Evolutionary conservation across 306 rosid species (phyloP), one percentile per base, ranked within the genome.

Genomic region (Hippophae gyantsensis): DNA sequence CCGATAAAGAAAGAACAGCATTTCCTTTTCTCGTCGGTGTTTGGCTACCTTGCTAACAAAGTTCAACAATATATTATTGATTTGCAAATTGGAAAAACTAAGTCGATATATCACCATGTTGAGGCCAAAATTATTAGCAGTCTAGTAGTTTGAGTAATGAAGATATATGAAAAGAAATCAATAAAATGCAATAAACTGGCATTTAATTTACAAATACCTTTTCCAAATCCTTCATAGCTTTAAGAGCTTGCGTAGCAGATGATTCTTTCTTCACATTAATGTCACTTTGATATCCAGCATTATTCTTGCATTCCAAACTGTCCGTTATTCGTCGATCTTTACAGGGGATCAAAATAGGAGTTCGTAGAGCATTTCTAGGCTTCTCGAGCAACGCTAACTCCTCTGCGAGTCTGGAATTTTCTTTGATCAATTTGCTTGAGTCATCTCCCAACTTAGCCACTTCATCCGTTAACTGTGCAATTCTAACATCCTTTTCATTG

Each of bases 361-460:
- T 85, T 25, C 50, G 72, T 14, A 64, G 68, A 62, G 61, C 52
- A 49, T 79, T 73, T 47, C 42, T 60, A 6, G 72, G 65, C 59
- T 76, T 85, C 56, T 86, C 71, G 52, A 80, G 44, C 13, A 69
- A 71, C 44, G 73, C 88, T 81, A 92, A 62, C 70, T 86, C 89
- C 44, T 6, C 66, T 5, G 81, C 70, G 58, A 82, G 82, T 65
- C 75, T 76, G 1, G 53, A 72, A 65, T 67, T 62, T 72, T 86
- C 88, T 41, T 68, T 78, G 58, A 70, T 93, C 58, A 86, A 77
- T 63, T 70, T 82, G 57, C 61, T 79, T 23, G 79, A 69, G 45
- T 84, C 94, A 27, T 69, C 66, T 60, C 78, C 89, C 89, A 61
- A 74, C 57, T 48, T 60, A 45, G 69, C 69, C 69, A 82, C 66